Base-by-base conservation (phyloP, 2,329 filamentous ascomycete species). In the Zalaria obscura region DNA sequence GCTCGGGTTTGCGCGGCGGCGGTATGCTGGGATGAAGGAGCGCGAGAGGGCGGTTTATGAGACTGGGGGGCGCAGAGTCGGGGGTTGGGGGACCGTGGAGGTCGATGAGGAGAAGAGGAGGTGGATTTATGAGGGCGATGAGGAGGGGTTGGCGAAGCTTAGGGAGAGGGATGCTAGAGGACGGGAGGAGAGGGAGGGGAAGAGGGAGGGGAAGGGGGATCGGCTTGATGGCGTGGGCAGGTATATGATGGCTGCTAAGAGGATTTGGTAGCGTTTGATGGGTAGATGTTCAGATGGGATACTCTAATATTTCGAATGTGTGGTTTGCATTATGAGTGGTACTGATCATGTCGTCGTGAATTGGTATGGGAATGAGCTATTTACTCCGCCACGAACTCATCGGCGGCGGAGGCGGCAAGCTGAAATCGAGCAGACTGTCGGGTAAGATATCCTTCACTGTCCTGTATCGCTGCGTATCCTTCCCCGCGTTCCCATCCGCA, bases 181-280 rank as follows among this genome's bases (percentile, higher is more conserved):
- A 51, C 73, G 71, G 5, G 75, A 73, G 46, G 48, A 78, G 11
- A 49, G 50, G 39, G 45, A 73, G 49, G 70, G 70, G 25, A 63
- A 59, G 45, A 64, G 70, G 33, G 58, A 60, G 42, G 43, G 38
- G 31, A 58, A 61, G 42, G 18, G 18, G 18, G 72, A 75, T 40
- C 76, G 75, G 57, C 76, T 76, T 61, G 82, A 71, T 54, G 76
- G 65, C 57, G 85, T 78, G 47, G 76, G 71, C 51, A 72, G 91
- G 52, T 98, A 95, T 65, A 86, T 87, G 57, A 95, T 96, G 91
- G 80, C 87, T 52, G 85, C 86, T 0, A 96, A 95, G 71, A 74
- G 91, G 57, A 98, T 98, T 52, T 98, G 91, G 91, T 96, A 64
- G 53, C 27, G 18, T 38, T 18, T 18, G 18, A 18, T 18, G 18